Evolutionary conservation across 2,329 filamentous ascomycete species (phyloP).

Genomic region (Scorias spongiosa): DNA sequence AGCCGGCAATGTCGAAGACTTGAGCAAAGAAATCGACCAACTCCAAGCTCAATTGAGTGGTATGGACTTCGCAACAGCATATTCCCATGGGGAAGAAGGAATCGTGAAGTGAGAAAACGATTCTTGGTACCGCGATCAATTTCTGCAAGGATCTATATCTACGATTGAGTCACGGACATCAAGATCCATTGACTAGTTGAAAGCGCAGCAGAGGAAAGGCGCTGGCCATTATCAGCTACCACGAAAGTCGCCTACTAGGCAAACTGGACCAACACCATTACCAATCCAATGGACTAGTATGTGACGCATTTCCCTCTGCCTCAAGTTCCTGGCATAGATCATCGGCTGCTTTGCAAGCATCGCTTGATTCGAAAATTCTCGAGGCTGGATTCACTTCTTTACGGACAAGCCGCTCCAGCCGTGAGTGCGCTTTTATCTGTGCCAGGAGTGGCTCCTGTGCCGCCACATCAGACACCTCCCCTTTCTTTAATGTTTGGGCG

Average conservation of each 20-base stretch:
- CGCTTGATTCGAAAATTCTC: conserved; percentile 3
- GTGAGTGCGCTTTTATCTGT: neutral
- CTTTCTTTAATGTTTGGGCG: neutral
- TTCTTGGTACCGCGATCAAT: no score
- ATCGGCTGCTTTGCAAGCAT: conserved; percentile 5
- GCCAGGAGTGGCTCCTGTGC: neutral
- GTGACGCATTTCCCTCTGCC: neutral
- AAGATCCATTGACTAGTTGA: no score
- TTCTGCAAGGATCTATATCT: no score
- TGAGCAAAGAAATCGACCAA: conserved; percentile 59
- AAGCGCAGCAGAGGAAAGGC: no score
- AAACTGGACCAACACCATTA: no score
- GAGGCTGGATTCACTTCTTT: conserved; percentile 1
- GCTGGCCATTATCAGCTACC: no score
- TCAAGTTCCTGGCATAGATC: conserved; percentile 6
- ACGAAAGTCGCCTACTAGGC: no score
- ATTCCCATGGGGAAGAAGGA: neutral
- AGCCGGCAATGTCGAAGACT: conserved; percentile 64
- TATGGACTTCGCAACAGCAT: conserved; percentile 20
- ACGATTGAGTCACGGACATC: no score
- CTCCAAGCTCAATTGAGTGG: conserved; percentile 18
- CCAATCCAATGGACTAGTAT: no score
- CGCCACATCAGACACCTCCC: neutral
- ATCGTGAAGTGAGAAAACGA: neutral
- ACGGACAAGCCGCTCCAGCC: neutral